phyloP scores from a whole-genome alignment of 768 basidiomycete genomes.

The Mycena polygramma region DNA sequence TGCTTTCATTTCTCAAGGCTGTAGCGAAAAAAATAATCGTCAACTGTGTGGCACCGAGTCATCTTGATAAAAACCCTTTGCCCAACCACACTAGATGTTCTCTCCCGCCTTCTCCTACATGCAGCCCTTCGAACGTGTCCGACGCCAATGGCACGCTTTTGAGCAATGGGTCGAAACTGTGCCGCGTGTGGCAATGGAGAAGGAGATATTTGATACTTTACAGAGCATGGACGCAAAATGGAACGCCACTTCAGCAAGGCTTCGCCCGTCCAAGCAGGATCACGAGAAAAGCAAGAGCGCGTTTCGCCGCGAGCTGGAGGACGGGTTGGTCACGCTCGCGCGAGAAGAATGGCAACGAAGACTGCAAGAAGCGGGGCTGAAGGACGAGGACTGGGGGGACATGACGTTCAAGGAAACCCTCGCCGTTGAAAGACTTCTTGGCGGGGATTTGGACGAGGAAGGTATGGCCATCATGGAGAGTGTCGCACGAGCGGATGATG shows the following conservation, averaged over 20 bases:
- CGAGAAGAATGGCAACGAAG: constrained; percentile 58
- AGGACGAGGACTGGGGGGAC: constrained; percentile 59
- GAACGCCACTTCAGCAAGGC: constrained; percentile 38
- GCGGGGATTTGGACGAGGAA: constrained; percentile 51
- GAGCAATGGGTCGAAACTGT: constrained; percentile 47
- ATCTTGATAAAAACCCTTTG: constrained; percentile 44
- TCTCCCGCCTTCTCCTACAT: constrained; percentile 36
- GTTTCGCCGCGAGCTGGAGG: constrained; percentile 46
- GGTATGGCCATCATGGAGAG: constrained; percentile 37
- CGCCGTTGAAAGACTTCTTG: constrained; percentile 53
- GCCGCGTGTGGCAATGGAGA: constrained; percentile 43
- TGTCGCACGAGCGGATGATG: constrained; percentile 40
- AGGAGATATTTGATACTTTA: constrained; percentile 42
- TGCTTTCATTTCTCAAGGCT: constrained; percentile 44
- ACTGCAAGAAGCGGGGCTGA: constrained; percentile 50
- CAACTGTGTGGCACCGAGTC: constrained; percentile 50
- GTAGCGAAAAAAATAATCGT: constrained; percentile 39
- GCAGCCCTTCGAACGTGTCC: constrained; percentile 44
- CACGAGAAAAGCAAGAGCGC: constrained; percentile 47
- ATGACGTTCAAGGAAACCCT: constrained; percentile 54
- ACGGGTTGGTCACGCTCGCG: constrained; percentile 49
- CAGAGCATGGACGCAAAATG: constrained; percentile 47
- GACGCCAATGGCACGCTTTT: constrained; percentile 53
- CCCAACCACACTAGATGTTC: constrained; percentile 38
- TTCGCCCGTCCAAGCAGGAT: constrained; percentile 39